Evolutionary conservation across 73 alveolate genomes (phyloP).

Genomic region (Tetrahymena borealis): DNA sequence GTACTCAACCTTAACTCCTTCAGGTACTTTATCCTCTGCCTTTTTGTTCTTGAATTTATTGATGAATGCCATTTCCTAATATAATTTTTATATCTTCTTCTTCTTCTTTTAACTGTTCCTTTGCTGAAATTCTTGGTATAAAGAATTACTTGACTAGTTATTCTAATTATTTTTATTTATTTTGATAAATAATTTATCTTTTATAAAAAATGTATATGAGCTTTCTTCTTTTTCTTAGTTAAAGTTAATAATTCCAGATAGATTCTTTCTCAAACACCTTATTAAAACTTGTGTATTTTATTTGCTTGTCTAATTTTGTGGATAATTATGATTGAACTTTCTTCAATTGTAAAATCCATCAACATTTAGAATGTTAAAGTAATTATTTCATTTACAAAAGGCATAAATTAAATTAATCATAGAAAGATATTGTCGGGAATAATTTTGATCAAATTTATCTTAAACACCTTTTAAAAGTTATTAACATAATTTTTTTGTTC

Average conservation of each 20-base stretch:
- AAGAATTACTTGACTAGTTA: neutral
- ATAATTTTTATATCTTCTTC: neutral
- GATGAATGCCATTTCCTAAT: neutral
- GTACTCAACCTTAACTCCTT: neutral
- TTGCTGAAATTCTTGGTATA: neutral
- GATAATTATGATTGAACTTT: neutral
- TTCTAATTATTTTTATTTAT: neutral
- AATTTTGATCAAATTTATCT: too few species aligned
- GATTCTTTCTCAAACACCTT: neutral
- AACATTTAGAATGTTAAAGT: too few species aligned
- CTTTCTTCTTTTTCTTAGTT: neutral
- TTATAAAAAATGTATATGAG: neutral
- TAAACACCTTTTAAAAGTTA: too few species aligned
- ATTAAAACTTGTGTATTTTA: neutral
- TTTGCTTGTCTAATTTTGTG: neutral
- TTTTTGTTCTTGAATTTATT: neutral
- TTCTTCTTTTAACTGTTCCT: neutral
- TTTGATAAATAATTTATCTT: neutral
- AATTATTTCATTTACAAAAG: too few species aligned
- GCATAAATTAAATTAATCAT: too few species aligned
- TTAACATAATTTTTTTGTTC: too few species aligned
- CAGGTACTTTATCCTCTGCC: neutral
- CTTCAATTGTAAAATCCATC: too few species aligned
- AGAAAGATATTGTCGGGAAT: too few species aligned
- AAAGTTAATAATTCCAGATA: neutral